phyloP scores from a whole-genome alignment of 73 alveolate species.

The Tetrahymena borealis region DNA sequence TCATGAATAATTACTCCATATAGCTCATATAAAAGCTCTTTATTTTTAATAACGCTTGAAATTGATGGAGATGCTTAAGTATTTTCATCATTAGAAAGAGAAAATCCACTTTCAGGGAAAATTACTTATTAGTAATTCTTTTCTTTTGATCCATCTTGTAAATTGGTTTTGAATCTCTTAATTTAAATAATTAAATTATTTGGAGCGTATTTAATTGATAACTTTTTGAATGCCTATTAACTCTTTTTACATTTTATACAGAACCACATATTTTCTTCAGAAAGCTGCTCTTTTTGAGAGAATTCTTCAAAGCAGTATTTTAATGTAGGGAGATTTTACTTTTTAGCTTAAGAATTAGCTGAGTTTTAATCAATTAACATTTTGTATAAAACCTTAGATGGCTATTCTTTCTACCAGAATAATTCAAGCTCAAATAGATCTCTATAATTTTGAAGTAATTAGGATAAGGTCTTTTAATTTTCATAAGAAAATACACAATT shows the following conservation, averaged over 20 bases:
- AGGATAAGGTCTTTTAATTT: neutral
- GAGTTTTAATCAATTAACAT: neutral
- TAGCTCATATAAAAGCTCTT: neutral
- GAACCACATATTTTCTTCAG: neutral
- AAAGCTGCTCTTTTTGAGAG: neutral
- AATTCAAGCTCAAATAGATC: neutral
- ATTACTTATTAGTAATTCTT: neutral
- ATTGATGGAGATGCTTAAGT: neutral
- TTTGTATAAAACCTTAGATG: neutral
- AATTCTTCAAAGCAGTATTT: neutral
- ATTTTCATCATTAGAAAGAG: neutral
- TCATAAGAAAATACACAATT: neutral
- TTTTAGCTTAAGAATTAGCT: neutral
- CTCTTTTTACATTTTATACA: neutral
- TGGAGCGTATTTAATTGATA: neutral
- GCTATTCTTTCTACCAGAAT: neutral
- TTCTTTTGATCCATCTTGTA: neutral
- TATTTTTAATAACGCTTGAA: neutral
- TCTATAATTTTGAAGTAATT: neutral
- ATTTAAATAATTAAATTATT: neutral
- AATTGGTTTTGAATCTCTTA: neutral
- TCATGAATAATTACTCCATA: constrained; percentile 33
- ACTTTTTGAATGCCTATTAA: neutral
- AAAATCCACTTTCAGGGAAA: neutral
- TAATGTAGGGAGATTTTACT: neutral